These are phyloP conservation scores for Luffa acutangula DNA, from an alignment of 306 rosid genomes.

Conservation along the genomic window DNA sequence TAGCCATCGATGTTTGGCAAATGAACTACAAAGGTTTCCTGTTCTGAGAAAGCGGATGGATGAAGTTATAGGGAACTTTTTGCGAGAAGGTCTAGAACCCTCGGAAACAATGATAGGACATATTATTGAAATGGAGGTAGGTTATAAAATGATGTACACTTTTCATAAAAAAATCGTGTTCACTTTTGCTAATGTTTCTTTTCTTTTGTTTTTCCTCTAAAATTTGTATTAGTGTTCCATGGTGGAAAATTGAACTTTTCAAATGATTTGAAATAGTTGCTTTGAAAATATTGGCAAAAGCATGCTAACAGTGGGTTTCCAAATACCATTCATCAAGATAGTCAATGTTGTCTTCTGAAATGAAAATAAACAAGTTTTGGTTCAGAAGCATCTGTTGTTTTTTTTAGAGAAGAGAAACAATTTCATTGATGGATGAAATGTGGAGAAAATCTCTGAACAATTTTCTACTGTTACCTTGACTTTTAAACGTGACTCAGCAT, in stretches of 20 bases:
- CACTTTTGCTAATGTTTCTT: background rate
- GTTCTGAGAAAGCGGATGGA: conserved; percentile 29
- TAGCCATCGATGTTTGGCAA: conserved; percentile 22
- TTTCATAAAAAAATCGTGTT: background rate
- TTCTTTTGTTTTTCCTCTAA: background rate
- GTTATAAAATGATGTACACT: background rate
- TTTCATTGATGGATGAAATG: no score
- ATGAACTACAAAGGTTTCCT: conserved; percentile 30
- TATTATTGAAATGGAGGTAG: conserved; percentile 39
- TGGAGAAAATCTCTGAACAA: no score
- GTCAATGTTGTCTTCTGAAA: background rate
- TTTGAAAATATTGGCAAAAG: background rate
- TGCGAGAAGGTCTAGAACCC: conserved; percentile 25
- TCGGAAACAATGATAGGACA: conserved; percentile 34
- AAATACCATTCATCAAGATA: background rate
- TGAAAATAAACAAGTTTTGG: background rate
- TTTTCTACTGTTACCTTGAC: background rate
- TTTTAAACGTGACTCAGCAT: background rate
- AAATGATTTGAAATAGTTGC: background rate
- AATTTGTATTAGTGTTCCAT: background rate
- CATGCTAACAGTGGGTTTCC: background rate
- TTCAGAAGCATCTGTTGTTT: background rate
- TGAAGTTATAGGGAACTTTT: conserved; percentile 24
- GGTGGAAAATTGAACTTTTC: background rate
- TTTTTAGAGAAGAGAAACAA: no score